phyloP scores from a whole-genome alignment of 129 eudicot genomes.

The Flaveria robusta region DNA sequence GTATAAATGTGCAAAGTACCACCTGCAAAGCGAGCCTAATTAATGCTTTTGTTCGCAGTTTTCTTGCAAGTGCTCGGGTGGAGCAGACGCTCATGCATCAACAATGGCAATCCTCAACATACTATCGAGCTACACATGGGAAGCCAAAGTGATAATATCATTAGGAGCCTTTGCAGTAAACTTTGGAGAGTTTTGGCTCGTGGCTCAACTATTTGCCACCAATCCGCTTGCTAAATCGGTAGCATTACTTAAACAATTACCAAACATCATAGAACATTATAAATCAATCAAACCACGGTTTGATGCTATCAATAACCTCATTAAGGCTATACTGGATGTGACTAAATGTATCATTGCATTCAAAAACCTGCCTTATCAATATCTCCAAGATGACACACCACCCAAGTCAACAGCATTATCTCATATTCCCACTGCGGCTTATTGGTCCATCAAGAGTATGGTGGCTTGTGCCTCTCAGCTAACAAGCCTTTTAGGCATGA shows the following conservation, averaged over 20 bases:
- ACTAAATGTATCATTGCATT: conserved; percentile 70
- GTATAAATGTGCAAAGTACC: conserved; percentile 1
- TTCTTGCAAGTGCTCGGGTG: conserved; percentile 82
- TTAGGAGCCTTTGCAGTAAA: conserved; percentile 75
- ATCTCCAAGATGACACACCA: conserved; percentile 65
- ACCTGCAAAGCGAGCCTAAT: conserved; percentile 11
- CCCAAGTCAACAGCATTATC: conserved; percentile 55
- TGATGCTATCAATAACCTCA: conserved; percentile 58
- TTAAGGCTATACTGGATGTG: conserved; percentile 64
- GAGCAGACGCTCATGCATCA: conserved; percentile 68
- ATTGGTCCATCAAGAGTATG: conserved; percentile 85
- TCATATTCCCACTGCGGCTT: conserved; percentile 78
- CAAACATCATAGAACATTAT: conserved; percentile 62
- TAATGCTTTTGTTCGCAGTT: conserved; percentile 48
- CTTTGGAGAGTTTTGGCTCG: conserved; percentile 88
- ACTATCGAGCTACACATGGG: conserved; percentile 82
- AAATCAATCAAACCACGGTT: conserved; percentile 59
- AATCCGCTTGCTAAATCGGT: conserved; percentile 83
- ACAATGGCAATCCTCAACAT: conserved; percentile 65
- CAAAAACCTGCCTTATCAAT: conserved; percentile 61
- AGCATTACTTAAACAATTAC: conserved; percentile 71
- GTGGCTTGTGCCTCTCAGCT: conserved; percentile 76
- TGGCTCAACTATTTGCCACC: conserved; percentile 55
- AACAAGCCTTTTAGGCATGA: conserved; percentile 73
- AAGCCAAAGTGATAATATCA: conserved; percentile 71